Base-by-base conservation (phyloP, 176 grass and related monocot genomes). In the Musa itinerans region DNA sequence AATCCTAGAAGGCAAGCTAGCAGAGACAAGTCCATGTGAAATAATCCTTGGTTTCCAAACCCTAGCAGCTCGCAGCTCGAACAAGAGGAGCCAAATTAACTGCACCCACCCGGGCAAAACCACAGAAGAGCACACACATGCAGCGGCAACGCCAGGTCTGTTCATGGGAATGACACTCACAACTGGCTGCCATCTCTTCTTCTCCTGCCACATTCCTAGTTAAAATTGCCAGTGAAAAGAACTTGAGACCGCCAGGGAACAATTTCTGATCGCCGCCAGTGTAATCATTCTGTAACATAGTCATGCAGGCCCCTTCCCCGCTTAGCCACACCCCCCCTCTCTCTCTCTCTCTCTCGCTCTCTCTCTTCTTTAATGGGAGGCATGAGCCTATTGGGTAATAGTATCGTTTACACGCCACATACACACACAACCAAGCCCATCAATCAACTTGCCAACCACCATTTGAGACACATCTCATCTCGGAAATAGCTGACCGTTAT, bases 271-370 rank as follows among this genome's bases (percentile, higher is more conserved):
- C 73, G 66, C 73, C 50, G 74, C 62, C 78, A 81, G 78, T 65
- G 63, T 77, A 81, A 85, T 85, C 83, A 85, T 85, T 85, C 74
- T 75, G 61, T 76, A 77, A 78, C 64, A 85, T 78, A 76, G 78
- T 65, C 71, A 25, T 56, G 59, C 50, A 49, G 24, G 17, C 8
- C 22, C 57, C 69, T 51, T 29, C 20, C 17, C 55, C 51, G 8
- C 26, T 27, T 27, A 27, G 2, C 26, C 26, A 27, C 26, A 27
- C 26, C 13, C 55, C 48, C 34, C 68, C 51, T 16, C 19, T 63
- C 19, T 19, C 53, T 43, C 56, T 22, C 22, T 2, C 21, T 61
- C 57, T 61, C 12, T 61, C 56, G 1, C 57, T 69, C 14, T 17
- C 66, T 69, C 66, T 43, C 66, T 11, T 17, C 29, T 14, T 43